Evolutionary conservation across 495 filamentous ascomycete species (phyloP).

Genomic region (Lichenothelia convexa): DNA sequence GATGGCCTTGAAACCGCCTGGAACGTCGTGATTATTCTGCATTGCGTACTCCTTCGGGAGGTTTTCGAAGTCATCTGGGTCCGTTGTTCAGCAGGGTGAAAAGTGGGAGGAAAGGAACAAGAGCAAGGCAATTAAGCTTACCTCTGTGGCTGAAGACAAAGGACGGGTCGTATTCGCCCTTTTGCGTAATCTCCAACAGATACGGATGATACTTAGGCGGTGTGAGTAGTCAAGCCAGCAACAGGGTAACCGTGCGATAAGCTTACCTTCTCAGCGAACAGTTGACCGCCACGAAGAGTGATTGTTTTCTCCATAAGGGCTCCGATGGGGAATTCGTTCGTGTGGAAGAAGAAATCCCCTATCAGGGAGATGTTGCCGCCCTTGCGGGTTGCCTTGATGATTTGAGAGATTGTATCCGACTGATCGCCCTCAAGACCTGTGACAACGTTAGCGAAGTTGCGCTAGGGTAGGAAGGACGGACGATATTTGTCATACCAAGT

Average conservation of each 20-base stretch:
- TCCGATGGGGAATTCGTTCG: slow-evolving; percentile 18
- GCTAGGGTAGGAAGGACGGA: too few species aligned
- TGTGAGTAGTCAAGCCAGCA: not conserved
- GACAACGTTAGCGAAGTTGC: too few species aligned
- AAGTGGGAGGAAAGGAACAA: not conserved
- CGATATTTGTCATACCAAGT: not conserved
- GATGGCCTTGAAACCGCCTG: not conserved
- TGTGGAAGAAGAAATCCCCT: slow-evolving; percentile 19
- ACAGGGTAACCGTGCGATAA: not conserved
- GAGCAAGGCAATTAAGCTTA: slow-evolving; percentile 1
- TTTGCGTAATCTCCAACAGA: slow-evolving; percentile 13
- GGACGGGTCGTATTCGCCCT: slow-evolving; percentile 16
- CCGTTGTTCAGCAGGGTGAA: not conserved
- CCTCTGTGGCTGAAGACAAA: slow-evolving; percentile 19
- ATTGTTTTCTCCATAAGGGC: slow-evolving; percentile 17
- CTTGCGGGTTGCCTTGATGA: slow-evolving; percentile 19
- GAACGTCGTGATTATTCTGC: not conserved
- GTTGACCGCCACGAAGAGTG: slow-evolving; percentile 16
- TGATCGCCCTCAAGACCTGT: slow-evolving; percentile 16
- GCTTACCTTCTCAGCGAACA: slow-evolving; percentile 13
- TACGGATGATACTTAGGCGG: slow-evolving; percentile 15
- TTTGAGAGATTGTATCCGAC: slow-evolving; percentile 15
- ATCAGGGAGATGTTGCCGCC: slow-evolving; percentile 19
- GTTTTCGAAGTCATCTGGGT: not conserved
- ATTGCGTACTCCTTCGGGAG: not conserved